A percentile compares a stretch with the other conserved stretches of the same genome.
Evolutionary conservation across 768 basidiomycete species (phyloP).

Genomic region (Russula sp.): DNA sequence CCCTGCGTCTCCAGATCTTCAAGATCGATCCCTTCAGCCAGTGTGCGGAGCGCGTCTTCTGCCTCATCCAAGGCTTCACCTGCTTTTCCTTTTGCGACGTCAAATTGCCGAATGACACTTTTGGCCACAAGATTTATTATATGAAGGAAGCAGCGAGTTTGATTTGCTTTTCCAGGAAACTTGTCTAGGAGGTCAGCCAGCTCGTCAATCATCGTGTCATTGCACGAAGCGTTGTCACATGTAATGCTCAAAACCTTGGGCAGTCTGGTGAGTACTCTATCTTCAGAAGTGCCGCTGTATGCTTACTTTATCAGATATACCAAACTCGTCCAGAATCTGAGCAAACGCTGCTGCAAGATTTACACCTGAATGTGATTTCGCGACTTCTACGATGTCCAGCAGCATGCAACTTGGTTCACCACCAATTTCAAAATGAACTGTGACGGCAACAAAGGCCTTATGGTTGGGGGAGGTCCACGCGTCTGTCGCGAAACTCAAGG

Average conservation of each 20-base stretch:
- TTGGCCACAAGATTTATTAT: constrained; percentile 41
- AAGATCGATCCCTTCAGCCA: too few species aligned
- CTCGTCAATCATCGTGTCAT: constrained; percentile 38
- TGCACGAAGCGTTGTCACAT: constrained; percentile 38
- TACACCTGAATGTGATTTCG: constrained; percentile 34
- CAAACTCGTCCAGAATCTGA: constrained; percentile 33
- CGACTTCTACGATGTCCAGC: not conserved
- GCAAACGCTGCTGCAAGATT: constrained; percentile 35
- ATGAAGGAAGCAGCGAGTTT: constrained; percentile 41
- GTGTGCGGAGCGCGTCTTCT: not conserved
- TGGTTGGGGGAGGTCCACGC: not conserved
- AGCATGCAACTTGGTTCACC: not conserved
- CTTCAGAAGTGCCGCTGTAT: too few species aligned
- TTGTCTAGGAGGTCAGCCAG: constrained; percentile 32
- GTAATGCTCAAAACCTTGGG: too few species aligned
- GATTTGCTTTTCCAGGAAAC: constrained; percentile 34
- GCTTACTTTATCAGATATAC: constrained; percentile 36
- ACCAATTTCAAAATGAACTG: not conserved
- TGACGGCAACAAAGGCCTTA: not conserved
- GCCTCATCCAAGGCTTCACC: not conserved
- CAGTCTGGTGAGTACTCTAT: too few species aligned
- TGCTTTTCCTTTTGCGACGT: constrained; percentile 31
- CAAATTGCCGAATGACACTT: constrained; percentile 37
- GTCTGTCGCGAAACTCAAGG: constrained; percentile 6
- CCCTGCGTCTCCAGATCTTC: too few species aligned